phyloP scores from a whole-genome alignment of 345 rosid species.

The Eutrema heterophyllum region DNA sequence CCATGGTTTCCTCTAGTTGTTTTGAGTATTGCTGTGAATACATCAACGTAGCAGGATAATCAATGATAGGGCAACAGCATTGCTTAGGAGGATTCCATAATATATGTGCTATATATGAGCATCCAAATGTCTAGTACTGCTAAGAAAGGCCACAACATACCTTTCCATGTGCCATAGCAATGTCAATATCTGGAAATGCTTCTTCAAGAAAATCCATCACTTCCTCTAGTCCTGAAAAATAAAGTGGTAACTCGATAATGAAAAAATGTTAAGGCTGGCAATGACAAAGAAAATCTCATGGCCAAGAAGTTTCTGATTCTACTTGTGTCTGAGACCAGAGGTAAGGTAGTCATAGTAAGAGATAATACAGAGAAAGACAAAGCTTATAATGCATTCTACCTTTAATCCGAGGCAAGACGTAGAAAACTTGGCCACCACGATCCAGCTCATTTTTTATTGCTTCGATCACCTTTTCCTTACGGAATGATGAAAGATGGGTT shows the following conservation, averaged over 20 bases:
- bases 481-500: conserved; percentile 66
- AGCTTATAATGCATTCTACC: conserved; percentile 39
- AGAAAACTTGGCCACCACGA: conserved; percentile 92
- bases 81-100: too few species aligned
- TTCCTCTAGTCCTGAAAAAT: conserved; percentile 77
- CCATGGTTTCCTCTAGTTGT: too few species aligned
- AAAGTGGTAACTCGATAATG: conserved; percentile 1
- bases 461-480: conserved; percentile 54
- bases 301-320: conserved; percentile 4
- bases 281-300: background rate
- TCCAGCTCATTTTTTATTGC: conserved; percentile 80
- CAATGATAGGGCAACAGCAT: too few species aligned
- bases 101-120: too few species aligned
- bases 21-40: too few species aligned
- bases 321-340: conserved; percentile 4
- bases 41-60: too few species aligned
- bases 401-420: conserved; percentile 91
- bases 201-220: too few species aligned
- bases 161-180: too few species aligned
- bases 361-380: conserved; percentile 5
- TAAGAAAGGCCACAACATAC: too few species aligned
- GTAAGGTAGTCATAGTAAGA: conserved; percentile 13
- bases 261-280: background rate
- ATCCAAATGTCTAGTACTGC: too few species aligned
- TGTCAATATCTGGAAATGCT: too few species aligned